Conservation (phyloP, 345 rosid species). For the Arabis alpina region DNA sequence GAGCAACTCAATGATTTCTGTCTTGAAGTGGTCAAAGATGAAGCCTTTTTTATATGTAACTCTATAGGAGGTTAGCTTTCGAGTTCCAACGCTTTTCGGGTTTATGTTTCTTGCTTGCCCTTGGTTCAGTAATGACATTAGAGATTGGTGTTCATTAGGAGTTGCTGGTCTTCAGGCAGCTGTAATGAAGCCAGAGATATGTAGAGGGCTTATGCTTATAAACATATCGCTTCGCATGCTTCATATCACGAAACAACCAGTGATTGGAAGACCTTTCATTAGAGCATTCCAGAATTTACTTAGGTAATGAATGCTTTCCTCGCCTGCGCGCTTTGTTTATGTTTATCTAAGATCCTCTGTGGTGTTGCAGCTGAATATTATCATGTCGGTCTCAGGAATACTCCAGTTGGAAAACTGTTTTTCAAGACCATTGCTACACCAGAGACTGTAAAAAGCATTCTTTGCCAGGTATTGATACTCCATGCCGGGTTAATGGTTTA, state of each 20-base stretch:
- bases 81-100: conserved; percentile 9
- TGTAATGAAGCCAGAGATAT: conserved; percentile 63
- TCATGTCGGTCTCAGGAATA: conserved; percentile 57
- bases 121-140: conserved; percentile 18
- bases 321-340: neutral
- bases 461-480: conserved; percentile 61
- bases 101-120: neutral
- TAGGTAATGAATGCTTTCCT: conserved; percentile 48
- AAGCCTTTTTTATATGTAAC: conserved; percentile 86
- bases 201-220: conserved; percentile 68
- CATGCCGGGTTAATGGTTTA: neutral
- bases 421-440: conserved; percentile 72
- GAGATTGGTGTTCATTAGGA: conserved; percentile 50
- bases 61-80: conserved; percentile 81
- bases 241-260: conserved; percentile 83
- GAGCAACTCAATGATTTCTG: conserved; percentile 80
- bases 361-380: conserved; percentile 21
- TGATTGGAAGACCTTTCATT: conserved; percentile 77
- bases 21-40: conserved; percentile 67
- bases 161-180: conserved; percentile 96
- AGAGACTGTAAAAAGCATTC: conserved; percentile 69
- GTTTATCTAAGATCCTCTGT: neutral
- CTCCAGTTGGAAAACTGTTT: conserved; percentile 67
- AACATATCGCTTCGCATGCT: conserved; percentile 89
- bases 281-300: conserved; percentile 78